Evolutionary conservation across 176 grass and related monocot species (phyloP).

Genomic region (Triticum urartu): DNA sequence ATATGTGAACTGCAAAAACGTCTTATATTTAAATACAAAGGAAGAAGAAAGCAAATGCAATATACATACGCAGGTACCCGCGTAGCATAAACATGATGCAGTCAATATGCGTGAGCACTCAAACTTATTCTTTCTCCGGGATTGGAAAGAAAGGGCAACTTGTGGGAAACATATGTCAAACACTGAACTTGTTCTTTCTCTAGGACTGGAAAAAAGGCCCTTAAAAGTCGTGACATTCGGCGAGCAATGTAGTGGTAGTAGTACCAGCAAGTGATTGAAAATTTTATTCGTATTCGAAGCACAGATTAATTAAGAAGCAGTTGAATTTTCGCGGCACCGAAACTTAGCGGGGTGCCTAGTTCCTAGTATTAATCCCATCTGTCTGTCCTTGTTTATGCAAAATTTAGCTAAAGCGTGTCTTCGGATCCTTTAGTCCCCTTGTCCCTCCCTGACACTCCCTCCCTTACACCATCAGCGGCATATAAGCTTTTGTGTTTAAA

Average conservation of each 20-base stretch:
- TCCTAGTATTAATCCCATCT: constrained; percentile 17
- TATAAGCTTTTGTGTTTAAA: constrained; percentile 20
- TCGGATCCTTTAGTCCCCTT: neutral
- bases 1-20: too few relatives aligned
- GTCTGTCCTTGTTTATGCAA: constrained; percentile 29
- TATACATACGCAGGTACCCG: neutral
- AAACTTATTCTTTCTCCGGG: constrained; percentile 15
- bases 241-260: constrained; percentile 1
- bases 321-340: constrained; percentile 18
- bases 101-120: neutral
- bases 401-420: constrained; percentile 12
- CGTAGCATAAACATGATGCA: neutral
- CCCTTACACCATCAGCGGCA: constrained; percentile 3
- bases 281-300: neutral
- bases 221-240: constrained; percentile 23
- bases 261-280: neutral
- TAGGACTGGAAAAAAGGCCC: constrained; percentile 16
- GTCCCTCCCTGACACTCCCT: neutral
- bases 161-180: constrained; percentile 4
- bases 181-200: constrained; percentile 13
- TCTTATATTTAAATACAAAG: too few relatives aligned
- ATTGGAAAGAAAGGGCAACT: neutral
- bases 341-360: constrained; percentile 17
- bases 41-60: neutral
- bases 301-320: constrained; percentile 27